Evolutionary conservation across 805 yeast genomes (phyloP).

Genomic region (Cyberlindnera amylophila): DNA sequence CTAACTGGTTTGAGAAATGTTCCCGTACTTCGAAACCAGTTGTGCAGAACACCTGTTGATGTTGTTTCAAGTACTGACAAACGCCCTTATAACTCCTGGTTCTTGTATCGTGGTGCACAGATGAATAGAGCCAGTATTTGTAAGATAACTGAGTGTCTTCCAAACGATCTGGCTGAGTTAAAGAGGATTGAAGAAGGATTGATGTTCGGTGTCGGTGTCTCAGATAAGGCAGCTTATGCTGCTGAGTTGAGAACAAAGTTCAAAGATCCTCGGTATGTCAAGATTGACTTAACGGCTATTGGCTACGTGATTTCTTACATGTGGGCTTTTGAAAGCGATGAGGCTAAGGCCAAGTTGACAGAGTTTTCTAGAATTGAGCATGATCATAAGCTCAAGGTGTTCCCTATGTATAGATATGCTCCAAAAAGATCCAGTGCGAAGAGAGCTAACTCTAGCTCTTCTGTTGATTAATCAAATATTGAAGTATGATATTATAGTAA

Average conservation of each 20-base stretch:
- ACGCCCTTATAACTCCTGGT: slow-evolving; percentile 12
- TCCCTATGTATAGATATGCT: slow-evolving; percentile 5
- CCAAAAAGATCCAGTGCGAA: slow-evolving; percentile 2
- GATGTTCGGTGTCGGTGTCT: not conserved
- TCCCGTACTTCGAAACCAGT: slow-evolving; percentile 5
- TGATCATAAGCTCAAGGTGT: slow-evolving; percentile 7
- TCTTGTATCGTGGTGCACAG: slow-evolving; percentile 9
- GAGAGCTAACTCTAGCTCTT: not conserved
- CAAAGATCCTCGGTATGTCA: slow-evolving; percentile 3
- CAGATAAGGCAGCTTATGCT: not conserved
- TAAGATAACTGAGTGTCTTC: slow-evolving; percentile 3
- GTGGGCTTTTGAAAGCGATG: slow-evolving; percentile 4
- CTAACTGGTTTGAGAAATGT: slow-evolving; percentile 1
- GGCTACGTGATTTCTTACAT: slow-evolving; percentile 7
- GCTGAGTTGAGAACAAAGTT: not conserved
- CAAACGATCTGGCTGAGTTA: slow-evolving; percentile 1
- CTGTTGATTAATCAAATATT: no score
- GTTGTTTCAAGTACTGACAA: slow-evolving; percentile 1
- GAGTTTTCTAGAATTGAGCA: slow-evolving; percentile 6
- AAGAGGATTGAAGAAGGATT: not conserved
- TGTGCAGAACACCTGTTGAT: slow-evolving; percentile 1
- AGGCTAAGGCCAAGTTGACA: not conserved
- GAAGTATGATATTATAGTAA: no score
- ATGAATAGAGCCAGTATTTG: slow-evolving; percentile 6
- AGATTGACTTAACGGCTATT: slow-evolving; percentile 3